Percentiles rank a stretch among this genome's conserved stretches.
phyloP scores from a whole-genome alignment of 805 yeast genomes.

The Ogataea sp. region DNA sequence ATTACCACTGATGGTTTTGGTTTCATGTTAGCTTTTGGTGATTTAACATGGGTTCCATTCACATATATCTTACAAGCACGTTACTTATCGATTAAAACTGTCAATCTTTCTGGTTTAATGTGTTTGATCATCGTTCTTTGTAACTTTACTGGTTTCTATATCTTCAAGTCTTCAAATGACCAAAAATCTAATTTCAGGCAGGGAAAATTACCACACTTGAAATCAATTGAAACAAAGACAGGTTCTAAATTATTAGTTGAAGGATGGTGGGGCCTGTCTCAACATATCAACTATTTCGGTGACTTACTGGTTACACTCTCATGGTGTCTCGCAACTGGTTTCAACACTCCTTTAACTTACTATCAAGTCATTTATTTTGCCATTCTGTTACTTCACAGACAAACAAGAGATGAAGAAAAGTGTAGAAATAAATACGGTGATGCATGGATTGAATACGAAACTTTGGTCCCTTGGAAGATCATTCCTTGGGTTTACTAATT shows the following conservation, averaged over 20 bases:
- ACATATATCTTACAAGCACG: constrained; percentile 83
- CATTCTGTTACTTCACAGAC: constrained; percentile 77
- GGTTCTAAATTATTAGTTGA: constrained; percentile 77
- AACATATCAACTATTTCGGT: constrained; percentile 92
- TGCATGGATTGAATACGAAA: constrained; percentile 79
- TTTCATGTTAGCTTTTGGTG: constrained; percentile 93
- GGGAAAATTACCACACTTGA: constrained; percentile 63
- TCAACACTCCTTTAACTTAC: constrained; percentile 74
- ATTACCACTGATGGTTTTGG: constrained; percentile 96
- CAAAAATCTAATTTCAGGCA: constrained; percentile 80
- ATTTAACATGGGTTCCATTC: constrained; percentile 87
- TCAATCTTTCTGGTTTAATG: constrained; percentile 45
- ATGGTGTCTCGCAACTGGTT: constrained; percentile 90
- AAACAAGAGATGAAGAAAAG: constrained; percentile 83
- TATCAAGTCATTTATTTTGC: constrained; percentile 84
- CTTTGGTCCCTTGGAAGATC: constrained; percentile 78
- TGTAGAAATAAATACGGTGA: constrained; percentile 81
- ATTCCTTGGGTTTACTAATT: constrained; percentile 75
- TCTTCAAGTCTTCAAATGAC: constrained; percentile 77
- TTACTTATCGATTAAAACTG: constrained; percentile 59
- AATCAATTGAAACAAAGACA: constrained; percentile 60
- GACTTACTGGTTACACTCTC: constrained; percentile 90
- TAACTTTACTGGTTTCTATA: constrained; percentile 57
- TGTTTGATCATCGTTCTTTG: constrained; percentile 28
- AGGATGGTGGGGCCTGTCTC: constrained; percentile 95